Evolutionary conservation across 75 land plant species (phyloP).

Genomic region (Pseudotsuga menziesii): DNA sequence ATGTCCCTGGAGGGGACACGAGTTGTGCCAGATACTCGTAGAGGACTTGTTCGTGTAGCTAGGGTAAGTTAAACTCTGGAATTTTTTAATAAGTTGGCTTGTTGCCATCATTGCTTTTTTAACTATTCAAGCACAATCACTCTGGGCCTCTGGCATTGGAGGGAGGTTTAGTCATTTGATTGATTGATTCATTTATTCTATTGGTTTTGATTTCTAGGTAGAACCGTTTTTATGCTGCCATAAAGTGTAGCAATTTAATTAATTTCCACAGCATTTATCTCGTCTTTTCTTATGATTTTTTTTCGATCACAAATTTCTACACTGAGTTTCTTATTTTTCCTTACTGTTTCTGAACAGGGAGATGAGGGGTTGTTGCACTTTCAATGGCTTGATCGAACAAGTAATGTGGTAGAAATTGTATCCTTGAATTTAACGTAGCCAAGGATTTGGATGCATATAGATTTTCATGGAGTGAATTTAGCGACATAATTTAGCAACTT

Average conservation of each 20-base stretch:
- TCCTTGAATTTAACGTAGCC: slow-evolving; percentile 29
- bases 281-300: not conserved
- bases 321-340: not conserved
- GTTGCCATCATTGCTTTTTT: too few relatives aligned
- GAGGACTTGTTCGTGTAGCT: slow-evolving; percentile 76
- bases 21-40: slow-evolving; percentile 77
- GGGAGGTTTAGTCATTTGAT: too few relatives aligned
- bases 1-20: slow-evolving; percentile 64
- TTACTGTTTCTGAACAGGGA: slow-evolving; percentile 40
- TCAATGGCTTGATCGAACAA: slow-evolving; percentile 79
- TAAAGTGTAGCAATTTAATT: not conserved
- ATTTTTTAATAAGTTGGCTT: too few relatives aligned
- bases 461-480: not conserved
- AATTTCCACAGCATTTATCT: not conserved
- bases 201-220: not conserved
- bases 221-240: not conserved
- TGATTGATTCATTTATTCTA: not conserved
- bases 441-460: not conserved
- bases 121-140: too few relatives aligned
- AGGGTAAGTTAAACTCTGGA: slow-evolving; percentile 35
- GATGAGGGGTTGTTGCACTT: slow-evolving; percentile 83
- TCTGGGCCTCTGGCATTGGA: too few relatives aligned
- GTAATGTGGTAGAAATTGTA: slow-evolving; percentile 74
- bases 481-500: not conserved
- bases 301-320: not conserved